A percentile compares a stretch with the other conserved stretches of the same genome.
Conservation (phyloP, 2,329 filamentous ascomycete species). For the Rhynchosporium graminicola region DNA sequence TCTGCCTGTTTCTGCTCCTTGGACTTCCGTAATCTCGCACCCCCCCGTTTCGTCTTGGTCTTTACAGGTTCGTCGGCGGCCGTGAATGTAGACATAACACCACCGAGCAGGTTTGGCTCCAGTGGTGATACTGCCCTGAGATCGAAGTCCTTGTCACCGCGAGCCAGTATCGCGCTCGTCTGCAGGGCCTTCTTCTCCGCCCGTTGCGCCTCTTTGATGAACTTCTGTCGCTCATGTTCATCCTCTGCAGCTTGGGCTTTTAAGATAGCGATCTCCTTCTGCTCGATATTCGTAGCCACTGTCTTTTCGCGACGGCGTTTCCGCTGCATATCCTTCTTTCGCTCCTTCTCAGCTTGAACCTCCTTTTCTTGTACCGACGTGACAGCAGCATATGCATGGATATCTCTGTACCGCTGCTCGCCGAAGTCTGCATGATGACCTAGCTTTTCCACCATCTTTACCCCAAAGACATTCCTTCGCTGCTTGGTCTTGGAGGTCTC, state of each 20-base stretch:
- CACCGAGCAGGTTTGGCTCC: conserved; percentile 80
- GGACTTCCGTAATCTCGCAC: conserved; percentile 80
- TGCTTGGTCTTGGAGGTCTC: conserved; percentile 67
- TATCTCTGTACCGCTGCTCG: conserved; percentile 72
- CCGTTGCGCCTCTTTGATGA: conserved; percentile 82
- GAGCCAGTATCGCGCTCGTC: conserved; percentile 83
- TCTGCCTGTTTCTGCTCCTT: conserved; percentile 83
- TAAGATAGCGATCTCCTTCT: conserved; percentile 80
- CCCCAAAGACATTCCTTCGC: conserved; percentile 61
- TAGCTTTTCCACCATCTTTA: conserved; percentile 61
- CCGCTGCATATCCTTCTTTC: conserved; percentile 99
- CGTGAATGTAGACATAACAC: conserved; percentile 80
- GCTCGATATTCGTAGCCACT: conserved; percentile 88
- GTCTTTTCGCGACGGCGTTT: conserved; percentile 95
- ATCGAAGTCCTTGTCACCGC: conserved; percentile 78
- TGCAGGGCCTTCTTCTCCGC: conserved; percentile 91
- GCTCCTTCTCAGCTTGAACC: conserved; percentile 92
- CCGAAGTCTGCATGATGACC: conserved; percentile 68
- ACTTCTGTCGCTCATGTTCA: conserved; percentile 77
- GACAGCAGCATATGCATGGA: conserved; percentile 78
- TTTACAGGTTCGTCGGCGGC: conserved; percentile 51
- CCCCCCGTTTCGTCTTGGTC: conserved; percentile 52
- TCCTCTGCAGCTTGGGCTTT: conserved; percentile 78
- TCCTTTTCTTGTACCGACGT: conserved; percentile 88
- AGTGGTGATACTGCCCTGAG: conserved; percentile 66